These are phyloP conservation scores for Phoma sp. DNA, from an alignment of 2,329 filamentous ascomycete species.

Conservation along the genomic window DNA sequence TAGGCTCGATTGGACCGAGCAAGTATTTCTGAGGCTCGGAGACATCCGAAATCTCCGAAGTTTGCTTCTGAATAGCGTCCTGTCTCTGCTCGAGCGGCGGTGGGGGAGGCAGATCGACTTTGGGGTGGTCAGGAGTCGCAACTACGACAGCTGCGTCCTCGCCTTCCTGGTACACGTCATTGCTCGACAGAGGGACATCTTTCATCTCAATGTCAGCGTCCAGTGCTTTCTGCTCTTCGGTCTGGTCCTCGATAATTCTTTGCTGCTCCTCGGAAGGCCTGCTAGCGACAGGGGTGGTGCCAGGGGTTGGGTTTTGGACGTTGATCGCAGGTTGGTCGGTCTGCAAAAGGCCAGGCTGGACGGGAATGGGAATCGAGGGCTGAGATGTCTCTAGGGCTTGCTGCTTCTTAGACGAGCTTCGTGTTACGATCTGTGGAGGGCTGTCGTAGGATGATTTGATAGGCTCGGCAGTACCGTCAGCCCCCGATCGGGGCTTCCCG, in stretches of 20 bases:
- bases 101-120: constrained; percentile 62
- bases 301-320: constrained; percentile 55
- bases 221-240: constrained; percentile 53
- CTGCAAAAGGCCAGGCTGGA: constrained; percentile 42
- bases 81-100: constrained; percentile 58
- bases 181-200: constrained; percentile 61
- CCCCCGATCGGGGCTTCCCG: constrained; percentile 30
- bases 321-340: constrained; percentile 48
- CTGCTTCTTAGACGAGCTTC: constrained; percentile 43
- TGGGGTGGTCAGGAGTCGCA: constrained; percentile 36
- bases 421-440: constrained; percentile 37
- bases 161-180: constrained; percentile 55
- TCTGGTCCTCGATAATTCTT: constrained; percentile 57
- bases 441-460: constrained; percentile 27
- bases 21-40: constrained; percentile 69
- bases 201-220: constrained; percentile 69
- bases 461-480: constrained; percentile 30
- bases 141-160: constrained; percentile 29
- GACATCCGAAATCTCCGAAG: constrained; percentile 50
- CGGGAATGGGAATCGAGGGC: constrained; percentile 38
- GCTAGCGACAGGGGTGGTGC: constrained; percentile 43
- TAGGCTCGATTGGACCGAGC: constrained; percentile 79
- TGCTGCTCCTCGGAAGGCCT: constrained; percentile 47
- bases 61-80: constrained; percentile 46
- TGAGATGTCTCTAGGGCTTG: constrained; percentile 32